These are phyloP conservation scores for Bretziella fagacearum DNA, from an alignment of 2,329 filamentous ascomycete species.

Conservation along the genomic window DNA sequence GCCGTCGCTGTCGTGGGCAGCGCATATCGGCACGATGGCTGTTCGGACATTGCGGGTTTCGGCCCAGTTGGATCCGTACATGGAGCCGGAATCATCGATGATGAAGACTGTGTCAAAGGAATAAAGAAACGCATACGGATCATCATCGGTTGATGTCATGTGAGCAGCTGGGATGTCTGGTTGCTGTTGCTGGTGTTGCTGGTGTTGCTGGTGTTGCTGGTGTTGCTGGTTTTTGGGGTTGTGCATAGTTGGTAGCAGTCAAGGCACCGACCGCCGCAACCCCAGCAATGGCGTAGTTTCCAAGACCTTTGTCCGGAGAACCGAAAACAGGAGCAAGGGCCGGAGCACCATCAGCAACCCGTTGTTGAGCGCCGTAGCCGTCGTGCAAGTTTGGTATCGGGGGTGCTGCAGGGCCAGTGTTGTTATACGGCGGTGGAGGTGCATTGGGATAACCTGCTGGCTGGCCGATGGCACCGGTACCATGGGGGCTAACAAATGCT, in stretches of 20 bases:
- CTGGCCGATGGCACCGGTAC: too few relatives aligned
- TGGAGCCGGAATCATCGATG: slow-evolving; percentile 82
- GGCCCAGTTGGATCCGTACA: slow-evolving; percentile 60
- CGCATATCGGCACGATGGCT: slow-evolving; percentile 68
- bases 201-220: background rate
- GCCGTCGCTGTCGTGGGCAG: slow-evolving; percentile 61
- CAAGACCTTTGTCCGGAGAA: too few relatives aligned
- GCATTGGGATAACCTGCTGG: too few relatives aligned
- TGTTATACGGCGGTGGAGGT: too few relatives aligned
- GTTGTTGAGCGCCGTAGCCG: too few relatives aligned
- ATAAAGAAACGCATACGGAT: slow-evolving; percentile 57
- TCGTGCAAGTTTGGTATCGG: too few relatives aligned
- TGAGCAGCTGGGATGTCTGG: slow-evolving; percentile 8
- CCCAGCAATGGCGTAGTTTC: too few relatives aligned
- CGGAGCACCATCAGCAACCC: too few relatives aligned
- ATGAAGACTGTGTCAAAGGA: slow-evolving; percentile 79
- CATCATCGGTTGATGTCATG: slow-evolving; percentile 33
- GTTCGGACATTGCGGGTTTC: slow-evolving; percentile 55
- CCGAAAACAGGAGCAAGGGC: background rate
- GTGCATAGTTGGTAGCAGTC: background rate
- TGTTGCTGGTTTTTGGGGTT: background rate
- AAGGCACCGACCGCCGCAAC: too few relatives aligned
- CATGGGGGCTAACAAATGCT: too few relatives aligned
- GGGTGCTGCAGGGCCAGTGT: too few relatives aligned
- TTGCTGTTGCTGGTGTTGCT: background rate